Conservation (phyloP, 495 filamentous ascomycete species). For the Annulohypoxylon nitens region DNA sequence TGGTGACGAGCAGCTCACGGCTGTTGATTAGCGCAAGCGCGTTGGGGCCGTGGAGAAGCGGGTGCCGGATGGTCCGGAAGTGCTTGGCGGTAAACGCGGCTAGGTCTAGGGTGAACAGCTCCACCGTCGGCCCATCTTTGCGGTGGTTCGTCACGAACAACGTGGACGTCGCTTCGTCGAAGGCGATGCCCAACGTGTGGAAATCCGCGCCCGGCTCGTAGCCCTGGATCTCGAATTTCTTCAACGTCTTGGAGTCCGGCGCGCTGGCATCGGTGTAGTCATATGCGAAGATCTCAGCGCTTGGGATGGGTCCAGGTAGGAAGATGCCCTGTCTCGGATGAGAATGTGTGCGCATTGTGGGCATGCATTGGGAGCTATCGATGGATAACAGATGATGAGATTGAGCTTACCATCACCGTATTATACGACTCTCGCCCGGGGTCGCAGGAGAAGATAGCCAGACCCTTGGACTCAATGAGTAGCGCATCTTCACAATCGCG, state of each 20-base stretch:
- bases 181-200: slow-evolving; percentile 63
- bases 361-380: neutral
- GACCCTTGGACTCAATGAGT: slow-evolving; percentile 51
- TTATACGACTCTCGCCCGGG: slow-evolving; percentile 61
- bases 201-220: slow-evolving; percentile 52
- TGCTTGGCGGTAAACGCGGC: slow-evolving; percentile 51
- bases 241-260: slow-evolving; percentile 45
- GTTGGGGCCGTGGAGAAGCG: slow-evolving; percentile 69
- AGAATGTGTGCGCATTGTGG: slow-evolving; percentile 1
- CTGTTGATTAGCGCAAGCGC: slow-evolving; percentile 65
- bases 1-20: slow-evolving; percentile 69
- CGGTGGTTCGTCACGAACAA: slow-evolving; percentile 53
- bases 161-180: slow-evolving; percentile 51
- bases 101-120: slow-evolving; percentile 68
- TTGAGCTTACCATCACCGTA: slow-evolving; percentile 61
- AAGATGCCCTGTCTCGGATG: slow-evolving; percentile 42
- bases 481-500: slow-evolving; percentile 64
- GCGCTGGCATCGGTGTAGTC: slow-evolving; percentile 49
- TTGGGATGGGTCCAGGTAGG: slow-evolving; percentile 41
- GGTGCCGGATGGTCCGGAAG: slow-evolving; percentile 63
- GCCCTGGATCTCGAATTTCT: slow-evolving; percentile 50
- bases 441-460: slow-evolving; percentile 60
- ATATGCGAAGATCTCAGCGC: slow-evolving; percentile 56
- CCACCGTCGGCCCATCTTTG: slow-evolving; percentile 53
- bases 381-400: neutral